phyloP scores from a whole-genome alignment of 2,329 filamentous ascomycete species.

The Arthrobotrys musiformis region DNA sequence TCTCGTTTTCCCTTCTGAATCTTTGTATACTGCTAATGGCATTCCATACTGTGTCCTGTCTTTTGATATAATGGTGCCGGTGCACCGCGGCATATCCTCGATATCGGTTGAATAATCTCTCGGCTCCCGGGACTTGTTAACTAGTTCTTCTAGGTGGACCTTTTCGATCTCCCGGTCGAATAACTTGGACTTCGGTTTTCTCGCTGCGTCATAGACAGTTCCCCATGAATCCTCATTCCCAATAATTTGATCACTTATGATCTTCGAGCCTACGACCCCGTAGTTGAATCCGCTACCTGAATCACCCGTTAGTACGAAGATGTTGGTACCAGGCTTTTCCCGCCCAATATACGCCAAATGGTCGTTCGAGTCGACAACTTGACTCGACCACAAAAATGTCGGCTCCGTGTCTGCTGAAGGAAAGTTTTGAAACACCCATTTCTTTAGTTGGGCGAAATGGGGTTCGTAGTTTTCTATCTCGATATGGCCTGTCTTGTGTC shows the following conservation, averaged over 20 bases:
- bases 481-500: conserved; percentile 70
- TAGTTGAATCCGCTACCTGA: conserved; percentile 71
- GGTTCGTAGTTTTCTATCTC: conserved; percentile 61
- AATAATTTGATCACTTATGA: conserved; percentile 69
- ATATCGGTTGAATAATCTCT: background rate
- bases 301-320: conserved; percentile 70
- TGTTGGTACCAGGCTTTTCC: conserved; percentile 62
- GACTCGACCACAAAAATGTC: conserved; percentile 71
- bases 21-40: conserved; percentile 12
- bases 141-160: conserved; percentile 10
- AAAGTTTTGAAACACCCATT: conserved; percentile 69
- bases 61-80: background rate
- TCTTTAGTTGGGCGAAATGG: conserved; percentile 68
- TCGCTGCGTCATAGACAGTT: conserved; percentile 67
- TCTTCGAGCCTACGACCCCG: conserved; percentile 67
- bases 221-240: conserved; percentile 67
- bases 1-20: background rate
- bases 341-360: conserved; percentile 69
- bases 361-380: conserved; percentile 70
- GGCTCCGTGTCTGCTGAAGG: conserved; percentile 64
- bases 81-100: conserved; percentile 2
- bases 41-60: background rate
- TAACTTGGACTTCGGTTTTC: conserved; percentile 66
- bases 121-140: background rate
- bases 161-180: conserved; percentile 63